These are phyloP conservation scores for Trametes elegans DNA, from an alignment of 768 basidiomycete genomes.

Conservation along the genomic window DNA sequence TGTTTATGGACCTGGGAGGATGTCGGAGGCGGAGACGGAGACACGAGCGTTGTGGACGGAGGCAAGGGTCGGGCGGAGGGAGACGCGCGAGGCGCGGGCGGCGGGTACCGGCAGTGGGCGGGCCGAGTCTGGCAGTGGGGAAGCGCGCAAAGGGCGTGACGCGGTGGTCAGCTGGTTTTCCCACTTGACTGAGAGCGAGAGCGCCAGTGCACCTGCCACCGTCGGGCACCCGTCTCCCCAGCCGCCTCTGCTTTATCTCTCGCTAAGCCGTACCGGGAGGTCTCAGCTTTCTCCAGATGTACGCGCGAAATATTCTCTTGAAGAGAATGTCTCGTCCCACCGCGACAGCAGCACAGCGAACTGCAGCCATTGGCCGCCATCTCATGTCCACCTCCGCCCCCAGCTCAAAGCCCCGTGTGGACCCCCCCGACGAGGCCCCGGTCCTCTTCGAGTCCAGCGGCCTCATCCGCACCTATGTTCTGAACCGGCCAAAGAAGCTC, in stretches of 20 bases:
- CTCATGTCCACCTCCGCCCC: conserved; percentile 22
- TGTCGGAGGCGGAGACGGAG: not conserved
- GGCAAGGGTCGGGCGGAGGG: not conserved
- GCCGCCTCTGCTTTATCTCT: not conserved
- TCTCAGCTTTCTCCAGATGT: conserved; percentile 19
- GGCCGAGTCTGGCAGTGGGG: no score
- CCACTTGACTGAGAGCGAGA: not conserved
- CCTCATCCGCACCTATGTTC: conserved; percentile 62
- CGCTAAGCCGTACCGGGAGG: not conserved
- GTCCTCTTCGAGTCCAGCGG: conserved; percentile 71
- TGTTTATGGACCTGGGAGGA: no score
- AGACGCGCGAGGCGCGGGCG: not conserved
- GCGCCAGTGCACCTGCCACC: not conserved
- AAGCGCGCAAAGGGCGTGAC: not conserved
- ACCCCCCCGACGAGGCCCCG: conserved; percentile 31
- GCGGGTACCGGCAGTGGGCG: not conserved
- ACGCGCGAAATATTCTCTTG: conserved; percentile 19
- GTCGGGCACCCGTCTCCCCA: conserved; percentile 2
- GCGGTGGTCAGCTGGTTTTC: not conserved
- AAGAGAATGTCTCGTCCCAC: conserved; percentile 26
- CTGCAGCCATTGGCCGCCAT: conserved; percentile 27
- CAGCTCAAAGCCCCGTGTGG: not conserved
- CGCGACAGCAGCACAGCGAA: conserved; percentile 23
- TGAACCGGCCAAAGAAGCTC: conserved; percentile 77
- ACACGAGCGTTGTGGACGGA: not conserved